Evolutionary conservation across 192 early-diverging fungal species (phyloP).

Genomic region (Podila epigama): DNA sequence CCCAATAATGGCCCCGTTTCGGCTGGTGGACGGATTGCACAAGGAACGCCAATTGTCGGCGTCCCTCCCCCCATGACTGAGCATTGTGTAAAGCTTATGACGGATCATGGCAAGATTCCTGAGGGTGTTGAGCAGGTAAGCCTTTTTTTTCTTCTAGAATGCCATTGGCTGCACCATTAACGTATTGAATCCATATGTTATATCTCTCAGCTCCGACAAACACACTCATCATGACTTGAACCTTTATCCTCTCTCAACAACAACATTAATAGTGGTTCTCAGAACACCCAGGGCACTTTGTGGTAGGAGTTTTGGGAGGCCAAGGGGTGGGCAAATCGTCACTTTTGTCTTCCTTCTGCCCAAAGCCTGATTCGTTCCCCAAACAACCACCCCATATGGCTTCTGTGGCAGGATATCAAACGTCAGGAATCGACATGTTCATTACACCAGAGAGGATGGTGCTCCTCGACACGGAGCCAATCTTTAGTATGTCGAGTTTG

Average conservation of each 20-base stretch:
- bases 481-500: slow-evolving; percentile 54
- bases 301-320: slow-evolving; percentile 70
- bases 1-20: slow-evolving; percentile 15
- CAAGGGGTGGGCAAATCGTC: slow-evolving; percentile 73
- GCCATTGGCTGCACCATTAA: no score
- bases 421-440: slow-evolving; percentile 68
- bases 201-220: background rate
- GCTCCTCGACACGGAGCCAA: slow-evolving; percentile 67
- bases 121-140: slow-evolving; percentile 42
- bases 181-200: background rate
- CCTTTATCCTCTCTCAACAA: background rate
- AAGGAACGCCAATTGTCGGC: slow-evolving; percentile 5
- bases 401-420: slow-evolving; percentile 52
- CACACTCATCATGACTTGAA: background rate
- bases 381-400: slow-evolving; percentile 45
- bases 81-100: slow-evolving; percentile 33
- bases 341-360: slow-evolving; percentile 62
- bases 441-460: slow-evolving; percentile 69
- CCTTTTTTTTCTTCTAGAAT: background rate
- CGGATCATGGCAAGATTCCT: slow-evolving; percentile 22
- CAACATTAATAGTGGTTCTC: slow-evolving; percentile 58
- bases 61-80: slow-evolving; percentile 26
- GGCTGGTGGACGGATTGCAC: slow-evolving; percentile 14
- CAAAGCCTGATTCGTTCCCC: slow-evolving; percentile 35
- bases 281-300: slow-evolving; percentile 73